A percentile compares a stretch with the other conserved stretches of the same genome.
Conservation (phyloP, 1,284 basidiomycete genomes). For the Vanrija humicola region DNA sequence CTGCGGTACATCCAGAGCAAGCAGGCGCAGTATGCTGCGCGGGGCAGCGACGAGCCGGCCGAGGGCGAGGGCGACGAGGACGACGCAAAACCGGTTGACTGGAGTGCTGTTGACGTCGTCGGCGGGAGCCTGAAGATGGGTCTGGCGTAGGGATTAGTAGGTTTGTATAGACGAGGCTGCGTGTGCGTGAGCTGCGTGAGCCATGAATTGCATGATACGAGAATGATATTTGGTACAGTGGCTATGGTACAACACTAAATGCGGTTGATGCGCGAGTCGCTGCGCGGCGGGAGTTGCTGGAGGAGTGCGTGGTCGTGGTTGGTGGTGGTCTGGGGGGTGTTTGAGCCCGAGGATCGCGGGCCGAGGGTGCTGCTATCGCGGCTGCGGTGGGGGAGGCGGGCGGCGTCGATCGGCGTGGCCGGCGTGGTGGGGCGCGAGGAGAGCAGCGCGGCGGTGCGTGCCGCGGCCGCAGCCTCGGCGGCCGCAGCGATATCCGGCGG, state of each 20-base stretch:
- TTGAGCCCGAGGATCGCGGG: background rate
- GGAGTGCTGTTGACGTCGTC: slow-evolving; percentile 79
- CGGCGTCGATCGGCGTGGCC: background rate
- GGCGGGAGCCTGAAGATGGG: slow-evolving; percentile 85
- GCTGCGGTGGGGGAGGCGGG: background rate
- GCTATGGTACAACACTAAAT: background rate
- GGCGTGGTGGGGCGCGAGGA: background rate
- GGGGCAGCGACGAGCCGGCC: slow-evolving; percentile 24
- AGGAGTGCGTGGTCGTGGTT: background rate
- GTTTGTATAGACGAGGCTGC: slow-evolving; percentile 9
- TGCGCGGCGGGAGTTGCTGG: background rate
- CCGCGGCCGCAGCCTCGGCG: slow-evolving; percentile 1
- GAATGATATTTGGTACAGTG: too few species aligned
- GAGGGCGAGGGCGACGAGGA: slow-evolving; percentile 54
- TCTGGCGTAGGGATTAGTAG: slow-evolving; percentile 6
- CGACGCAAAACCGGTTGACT: slow-evolving; percentile 51
- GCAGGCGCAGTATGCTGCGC: slow-evolving; percentile 31
- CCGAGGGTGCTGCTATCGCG: background rate
- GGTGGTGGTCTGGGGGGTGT: background rate
- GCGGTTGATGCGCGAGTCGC: background rate
- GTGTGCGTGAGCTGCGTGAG: background rate
- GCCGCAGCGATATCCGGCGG: slow-evolving; percentile 5
- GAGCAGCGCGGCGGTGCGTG: slow-evolving; percentile 1
- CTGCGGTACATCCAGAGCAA: slow-evolving; percentile 65
- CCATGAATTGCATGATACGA: too few species aligned